Evolutionary conservation across 345 rosid species (phyloP), one percentile per base, ranked within the genome.

Genomic region (Theobroma cacao): DNA sequence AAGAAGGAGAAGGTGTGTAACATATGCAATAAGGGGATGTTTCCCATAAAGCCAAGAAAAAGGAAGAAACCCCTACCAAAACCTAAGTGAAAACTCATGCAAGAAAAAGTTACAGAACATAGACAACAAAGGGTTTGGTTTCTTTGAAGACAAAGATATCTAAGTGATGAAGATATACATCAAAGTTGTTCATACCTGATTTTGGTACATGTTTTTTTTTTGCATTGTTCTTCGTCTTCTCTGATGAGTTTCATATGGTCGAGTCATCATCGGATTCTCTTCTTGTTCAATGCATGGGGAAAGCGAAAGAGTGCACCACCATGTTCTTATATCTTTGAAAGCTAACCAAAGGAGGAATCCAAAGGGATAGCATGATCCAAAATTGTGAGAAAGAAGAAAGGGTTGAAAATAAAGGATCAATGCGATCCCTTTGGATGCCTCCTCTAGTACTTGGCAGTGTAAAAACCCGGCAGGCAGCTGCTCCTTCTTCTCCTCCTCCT

Each of bases 351-450:
- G 97, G 89, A 93, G 84, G 86, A 85, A 91, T 90, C 96, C 96
- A 89, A 91, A 90, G 88, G 91, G 93, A 86, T 91, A 88, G 98
- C 98, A 93, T 93, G 94, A 91, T 91, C 96, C 97, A 47, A 62
- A 84, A 59, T 52, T 6, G 40, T 20, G 5, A 11, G 22, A 14
- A 4, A 10, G 15, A 43, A 43, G 10, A 33, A 17, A 5, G 30
- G 18, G 53, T 11, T 30, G 47, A 67, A 52, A 30, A 66, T 22
- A 82, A 65, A 77, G 97, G 98, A 94, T 94, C 98, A 94, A 94
- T 94, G 98, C 98, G 97, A 94, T 94, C 98, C 98, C 97, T 94
- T 94, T 94, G 98, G 98, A 94, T 93, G 86, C 90, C 82, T 93
- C 87, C 97, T 94, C 81, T 80, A 87, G 45, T 31, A 52, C 75